Evolutionary conservation across 2,329 filamentous ascomycete genomes (phyloP), one percentile per base, ranked within the genome.

Genomic region (Clarireedia hainanense): DNA sequence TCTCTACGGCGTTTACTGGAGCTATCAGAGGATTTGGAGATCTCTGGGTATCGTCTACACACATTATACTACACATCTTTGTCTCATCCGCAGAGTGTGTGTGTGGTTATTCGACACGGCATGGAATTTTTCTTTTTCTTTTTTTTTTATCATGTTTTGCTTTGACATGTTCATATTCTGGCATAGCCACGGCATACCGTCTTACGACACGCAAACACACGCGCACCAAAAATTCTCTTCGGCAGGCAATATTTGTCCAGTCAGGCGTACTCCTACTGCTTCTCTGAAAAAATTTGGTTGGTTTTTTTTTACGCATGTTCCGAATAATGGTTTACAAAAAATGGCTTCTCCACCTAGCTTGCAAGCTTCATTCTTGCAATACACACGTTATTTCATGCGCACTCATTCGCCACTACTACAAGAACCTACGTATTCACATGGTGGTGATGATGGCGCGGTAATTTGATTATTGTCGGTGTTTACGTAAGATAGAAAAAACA

Each of bases 1-100:
- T 61, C 56, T 61, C 58, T 56, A 65, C 55, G 64, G 65, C 65
- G 65, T 67, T 68, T 61, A 59, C 65, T 58, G 62, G 65, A 62
- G 62, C 62, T 63, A 56, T 60, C 58, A 61, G 61, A 65, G 61
- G 61, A 62, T 65, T 45, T 66, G 66, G 64, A 66, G 65, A 68
- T 65, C 57, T 65, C 52, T 61, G 57, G 51, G 27, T 40, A 52
- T 53, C 55, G 52, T 46, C 48, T 12, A 46, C 40, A 37, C 39
- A 42, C 30, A 24, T 40, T 46, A 45, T 39, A 30, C 40, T 34
- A 43, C 49, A 36, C 34, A 34, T 40, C 34, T 53, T 40, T 34
- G 17, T 26, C 42, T 42, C 40, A 17, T 56, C 30, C 24, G 48
- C 54, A 52, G 40, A 56, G 24, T 47, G 34, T 49, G 45, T 27